These are phyloP conservation scores for Phytophthora cryptogea DNA, from an alignment of 352 stramenopile genomes.

Conservation along the genomic window DNA sequence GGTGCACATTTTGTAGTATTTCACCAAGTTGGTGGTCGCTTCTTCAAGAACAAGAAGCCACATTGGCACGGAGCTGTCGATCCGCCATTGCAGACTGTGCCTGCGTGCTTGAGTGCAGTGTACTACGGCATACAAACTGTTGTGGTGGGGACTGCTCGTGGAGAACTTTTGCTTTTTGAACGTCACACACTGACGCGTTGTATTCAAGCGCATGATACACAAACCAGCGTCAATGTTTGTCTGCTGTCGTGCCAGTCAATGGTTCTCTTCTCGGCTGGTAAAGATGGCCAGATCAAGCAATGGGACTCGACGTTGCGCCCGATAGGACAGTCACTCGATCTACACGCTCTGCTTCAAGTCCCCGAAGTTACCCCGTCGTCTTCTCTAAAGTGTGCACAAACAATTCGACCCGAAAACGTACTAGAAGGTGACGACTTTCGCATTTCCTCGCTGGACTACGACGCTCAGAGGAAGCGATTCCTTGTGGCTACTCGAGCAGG, in stretches of 20 bases:
- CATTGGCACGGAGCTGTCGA: constrained; percentile 37
- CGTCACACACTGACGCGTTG: constrained; percentile 53
- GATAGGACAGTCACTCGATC: constrained; percentile 69
- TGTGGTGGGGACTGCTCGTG: constrained; percentile 66
- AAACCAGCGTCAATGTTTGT: constrained; percentile 61
- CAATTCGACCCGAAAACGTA: constrained; percentile 6
- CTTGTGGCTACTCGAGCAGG: constrained; percentile 62
- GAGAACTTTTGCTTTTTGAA: constrained; percentile 76
- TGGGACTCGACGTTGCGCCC: constrained; percentile 79
- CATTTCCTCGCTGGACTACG: constrained; percentile 73
- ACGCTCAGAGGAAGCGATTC: constrained; percentile 48
- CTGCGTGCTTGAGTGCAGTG: constrained; percentile 49
- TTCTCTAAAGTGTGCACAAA: constrained; percentile 1
- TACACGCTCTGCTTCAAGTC: constrained; percentile 40
- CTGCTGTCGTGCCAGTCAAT: constrained; percentile 67
- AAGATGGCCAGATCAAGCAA: constrained; percentile 78
- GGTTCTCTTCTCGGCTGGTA: constrained; percentile 78
- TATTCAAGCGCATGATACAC: constrained; percentile 60
- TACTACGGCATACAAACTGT: constrained; percentile 63
- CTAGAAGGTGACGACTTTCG: constrained; percentile 67
- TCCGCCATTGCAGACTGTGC: constrained; percentile 47
- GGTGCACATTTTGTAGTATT: constrained; percentile 69
- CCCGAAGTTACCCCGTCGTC: constrained; percentile 7
- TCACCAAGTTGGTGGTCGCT: constrained; percentile 51
- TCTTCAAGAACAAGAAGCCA: constrained; percentile 76